Base-by-base conservation (phyloP, 352 stramenopile species). In the Phytophthora hybrid region DNA sequence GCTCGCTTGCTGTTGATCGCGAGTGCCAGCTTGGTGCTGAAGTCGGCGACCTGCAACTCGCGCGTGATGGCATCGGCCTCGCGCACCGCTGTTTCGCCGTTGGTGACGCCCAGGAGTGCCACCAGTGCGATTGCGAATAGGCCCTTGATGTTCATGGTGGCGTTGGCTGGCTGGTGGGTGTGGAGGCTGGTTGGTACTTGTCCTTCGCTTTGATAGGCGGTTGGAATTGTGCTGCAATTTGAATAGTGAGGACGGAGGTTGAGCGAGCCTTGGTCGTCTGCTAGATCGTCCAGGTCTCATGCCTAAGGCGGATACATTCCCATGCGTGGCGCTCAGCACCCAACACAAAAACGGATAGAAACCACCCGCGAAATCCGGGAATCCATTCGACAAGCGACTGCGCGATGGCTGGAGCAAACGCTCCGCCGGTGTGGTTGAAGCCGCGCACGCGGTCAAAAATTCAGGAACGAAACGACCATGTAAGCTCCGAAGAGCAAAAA, bases 1-100 rank as follows among this genome's bases (percentile, higher is more conserved):
- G n/a, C n/a, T n/a, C n/a, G n/a, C n/a, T 82, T 81, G 21, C 54
- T 53, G 63, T 81, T 82, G 39, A 82, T 65, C 4, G 72, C 66
- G 37, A 41, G 18, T n/a, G 71, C 54, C 16, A 86, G 57, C 55
- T 86, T 74, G 31, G 64, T 61, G 60, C 74, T 73, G 64, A 86
- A 84, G 66, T 81, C 71, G 52, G 81, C 54, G 4, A 75, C 74
- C 52, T 82, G 78, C 7, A 83, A 63, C 46, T 73, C 61, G 29
- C 66, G 61, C 1, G 56, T 39, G 41, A 39, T 74, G 34, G 13
- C 47, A 11, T 64, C 55, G 2, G 39, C 31, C n/a, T 52, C 68
- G 54, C 68, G 49, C 34, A 34, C 3, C 10, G 63, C 57, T 59
- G 49, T 16, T 21, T 72, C 60, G 11, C 54, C 69, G 21, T 71